Conservation (phyloP, 129 eudicot species). For the Scalesia atractyloides region DNA sequence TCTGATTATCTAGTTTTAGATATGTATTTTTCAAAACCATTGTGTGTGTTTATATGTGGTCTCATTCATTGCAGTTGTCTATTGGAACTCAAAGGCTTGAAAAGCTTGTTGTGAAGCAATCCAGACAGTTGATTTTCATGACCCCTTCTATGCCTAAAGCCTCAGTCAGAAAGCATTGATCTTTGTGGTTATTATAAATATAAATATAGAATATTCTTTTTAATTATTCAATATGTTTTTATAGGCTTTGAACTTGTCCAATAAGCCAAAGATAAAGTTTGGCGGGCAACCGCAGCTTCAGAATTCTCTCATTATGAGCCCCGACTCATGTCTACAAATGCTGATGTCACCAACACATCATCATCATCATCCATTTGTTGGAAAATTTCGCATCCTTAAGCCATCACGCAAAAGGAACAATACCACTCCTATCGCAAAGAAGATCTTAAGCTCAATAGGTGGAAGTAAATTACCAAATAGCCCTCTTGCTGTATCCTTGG, state of each 20-base stretch:
- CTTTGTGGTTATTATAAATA: not conserved
- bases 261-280: conserved; percentile 46
- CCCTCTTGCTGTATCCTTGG: conserved; percentile 40
- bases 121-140: too few species aligned
- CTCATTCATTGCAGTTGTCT: conserved; percentile 34
- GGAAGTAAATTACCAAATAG: conserved; percentile 41
- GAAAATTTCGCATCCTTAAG: conserved; percentile 63
- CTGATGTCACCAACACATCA: conserved; percentile 41
- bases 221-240: not conserved
- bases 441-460: conserved; percentile 51
- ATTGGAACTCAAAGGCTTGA: conserved; percentile 71
- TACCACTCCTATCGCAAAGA: conserved; percentile 50
- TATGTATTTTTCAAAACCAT: not conserved
- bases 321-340: conserved; percentile 44
- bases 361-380: conserved; percentile 44
- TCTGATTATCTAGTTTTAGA: too few species aligned
- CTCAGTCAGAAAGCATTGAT: conserved; percentile 44
- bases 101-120: too few species aligned
- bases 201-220: not conserved
- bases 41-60: conserved; percentile 8
- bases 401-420: conserved; percentile 70
- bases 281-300: conserved; percentile 20
- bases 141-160: conserved; percentile 69
- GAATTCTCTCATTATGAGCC: conserved; percentile 40
- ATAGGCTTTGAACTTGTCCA: conserved; percentile 54